phyloP scores from a whole-genome alignment of 495 filamentous ascomycete species.

The Xylaria bambusicola region DNA sequence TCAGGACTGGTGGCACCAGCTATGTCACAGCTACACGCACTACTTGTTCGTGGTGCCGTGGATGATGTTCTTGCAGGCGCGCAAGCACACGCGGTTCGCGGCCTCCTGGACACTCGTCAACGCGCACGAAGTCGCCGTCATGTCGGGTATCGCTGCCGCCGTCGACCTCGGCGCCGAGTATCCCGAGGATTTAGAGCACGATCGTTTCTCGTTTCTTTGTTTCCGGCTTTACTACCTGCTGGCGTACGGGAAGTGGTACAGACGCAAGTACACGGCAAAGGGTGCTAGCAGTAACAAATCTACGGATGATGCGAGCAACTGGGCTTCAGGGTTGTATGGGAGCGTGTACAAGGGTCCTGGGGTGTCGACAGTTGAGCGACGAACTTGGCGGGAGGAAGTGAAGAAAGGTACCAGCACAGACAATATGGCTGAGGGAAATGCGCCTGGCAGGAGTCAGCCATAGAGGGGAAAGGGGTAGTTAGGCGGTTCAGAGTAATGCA shows the following conservation, averaged over 20 bases:
- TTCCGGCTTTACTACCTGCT: constrained; percentile 46
- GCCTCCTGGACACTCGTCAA: constrained; percentile 83
- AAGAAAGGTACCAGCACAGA: constrained; percentile 33
- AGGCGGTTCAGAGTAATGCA: neutral
- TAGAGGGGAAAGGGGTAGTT: constrained; percentile 3
- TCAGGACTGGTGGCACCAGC: constrained; percentile 83
- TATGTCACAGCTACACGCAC: constrained; percentile 80
- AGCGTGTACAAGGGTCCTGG: constrained; percentile 57
- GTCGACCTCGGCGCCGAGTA: constrained; percentile 78
- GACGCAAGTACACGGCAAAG: constrained; percentile 25
- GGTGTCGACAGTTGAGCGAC: constrained; percentile 45
- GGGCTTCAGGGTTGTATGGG: constrained; percentile 54
- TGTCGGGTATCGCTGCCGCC: constrained; percentile 78
- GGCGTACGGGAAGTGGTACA: constrained; percentile 43
- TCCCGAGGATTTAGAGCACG: constrained; percentile 38
- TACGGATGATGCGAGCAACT: constrained; percentile 36
- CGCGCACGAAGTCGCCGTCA: constrained; percentile 78
- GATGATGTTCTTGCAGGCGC: constrained; percentile 79
- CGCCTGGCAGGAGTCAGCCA: constrained; percentile 27
- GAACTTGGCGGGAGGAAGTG: constrained; percentile 51
- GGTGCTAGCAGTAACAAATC: constrained; percentile 10
- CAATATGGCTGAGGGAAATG: constrained; percentile 28
- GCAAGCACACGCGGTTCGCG: constrained; percentile 67
- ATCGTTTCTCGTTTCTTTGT: constrained; percentile 58
- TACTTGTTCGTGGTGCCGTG: constrained; percentile 75